Evolutionary conservation across 1,139 yeast species (phyloP).

Genomic region (Hyphopichia fennica): DNA sequence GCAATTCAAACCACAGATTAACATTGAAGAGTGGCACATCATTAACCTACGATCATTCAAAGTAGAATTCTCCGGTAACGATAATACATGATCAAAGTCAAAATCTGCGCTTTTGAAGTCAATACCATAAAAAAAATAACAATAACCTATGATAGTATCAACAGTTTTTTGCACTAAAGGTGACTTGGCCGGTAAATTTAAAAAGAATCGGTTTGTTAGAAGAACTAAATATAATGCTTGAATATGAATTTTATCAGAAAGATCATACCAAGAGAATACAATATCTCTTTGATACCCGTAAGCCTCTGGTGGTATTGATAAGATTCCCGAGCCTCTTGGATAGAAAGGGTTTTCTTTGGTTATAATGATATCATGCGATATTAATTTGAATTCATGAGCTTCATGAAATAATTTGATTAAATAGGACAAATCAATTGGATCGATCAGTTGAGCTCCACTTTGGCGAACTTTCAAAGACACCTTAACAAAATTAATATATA

Average conservation of each 20-base stretch:
- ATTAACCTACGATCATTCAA: slow-evolving; percentile 13
- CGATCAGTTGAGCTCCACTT: slow-evolving; percentile 6
- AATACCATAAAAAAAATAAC: slow-evolving; percentile 13
- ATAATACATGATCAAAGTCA: slow-evolving; percentile 7
- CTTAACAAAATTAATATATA: slow-evolving; percentile 13
- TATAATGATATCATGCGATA: slow-evolving; percentile 11
- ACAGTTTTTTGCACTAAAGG: slow-evolving; percentile 16
- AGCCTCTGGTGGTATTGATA: slow-evolving; percentile 13
- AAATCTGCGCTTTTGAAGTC: slow-evolving; percentile 7
- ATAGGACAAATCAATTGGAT: slow-evolving; percentile 11
- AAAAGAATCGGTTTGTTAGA: slow-evolving; percentile 10
- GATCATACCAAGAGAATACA: slow-evolving; percentile 17
- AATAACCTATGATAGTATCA: slow-evolving; percentile 12
- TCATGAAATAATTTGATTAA: slow-evolving; percentile 9
- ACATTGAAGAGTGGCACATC: slow-evolving; percentile 15
- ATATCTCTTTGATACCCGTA: slow-evolving; percentile 13
- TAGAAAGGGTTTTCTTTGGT: slow-evolving; percentile 13
- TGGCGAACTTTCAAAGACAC: slow-evolving; percentile 11
- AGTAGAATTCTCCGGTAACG: slow-evolving; percentile 2
- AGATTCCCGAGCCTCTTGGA: slow-evolving; percentile 15
- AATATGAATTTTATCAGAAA: slow-evolving; percentile 15
- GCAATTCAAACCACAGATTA: slow-evolving; percentile 14
- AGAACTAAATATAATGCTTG: slow-evolving; percentile 13
- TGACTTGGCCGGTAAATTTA: slow-evolving; percentile 9
- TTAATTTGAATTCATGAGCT: slow-evolving; percentile 12